A percentile compares a stretch with the other conserved stretches of the same genome.
These are phyloP conservation scores for Sporothrix schenckii DNA, from an alignment of 2,329 filamentous ascomycete species.

Conservation along the genomic window DNA sequence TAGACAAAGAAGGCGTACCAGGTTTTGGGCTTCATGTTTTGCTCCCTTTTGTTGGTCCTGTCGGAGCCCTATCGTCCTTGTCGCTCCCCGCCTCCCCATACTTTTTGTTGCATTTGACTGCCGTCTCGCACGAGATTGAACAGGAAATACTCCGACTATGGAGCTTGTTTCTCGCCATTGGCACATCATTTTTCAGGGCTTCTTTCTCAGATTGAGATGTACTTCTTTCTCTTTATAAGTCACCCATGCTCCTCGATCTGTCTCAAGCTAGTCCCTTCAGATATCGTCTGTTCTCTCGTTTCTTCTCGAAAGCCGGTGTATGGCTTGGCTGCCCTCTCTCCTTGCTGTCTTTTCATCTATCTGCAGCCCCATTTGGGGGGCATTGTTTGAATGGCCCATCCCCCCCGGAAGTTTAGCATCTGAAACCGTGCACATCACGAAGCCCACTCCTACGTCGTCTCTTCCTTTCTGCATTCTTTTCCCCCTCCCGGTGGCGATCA, in stretches of 20 bases:
- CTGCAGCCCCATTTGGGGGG: background rate
- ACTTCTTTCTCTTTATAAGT: no score
- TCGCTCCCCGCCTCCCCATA: constrained; percentile 12
- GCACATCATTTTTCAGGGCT: background rate
- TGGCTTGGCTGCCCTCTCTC: no score
- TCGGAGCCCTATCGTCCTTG: background rate
- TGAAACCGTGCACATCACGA: constrained; percentile 26
- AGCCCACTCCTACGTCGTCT: constrained; percentile 5
- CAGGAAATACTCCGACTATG: background rate
- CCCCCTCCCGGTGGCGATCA: background rate
- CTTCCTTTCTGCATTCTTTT: background rate
- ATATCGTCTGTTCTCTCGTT: background rate
- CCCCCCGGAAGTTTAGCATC: constrained; percentile 29
- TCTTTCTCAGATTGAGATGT: no score
- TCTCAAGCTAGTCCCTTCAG: background rate
- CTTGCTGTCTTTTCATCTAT: background rate
- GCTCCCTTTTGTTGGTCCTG: background rate
- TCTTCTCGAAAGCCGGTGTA: background rate
- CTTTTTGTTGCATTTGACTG: background rate
- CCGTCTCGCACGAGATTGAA: background rate
- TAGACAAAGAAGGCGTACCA: background rate
- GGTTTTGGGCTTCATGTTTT: background rate
- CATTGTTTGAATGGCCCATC: background rate
- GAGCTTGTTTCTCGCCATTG: background rate
- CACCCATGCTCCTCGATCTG: background rate